Conservation (phyloP, 306 rosid genomes). For the Trifolium pratense region DNA sequence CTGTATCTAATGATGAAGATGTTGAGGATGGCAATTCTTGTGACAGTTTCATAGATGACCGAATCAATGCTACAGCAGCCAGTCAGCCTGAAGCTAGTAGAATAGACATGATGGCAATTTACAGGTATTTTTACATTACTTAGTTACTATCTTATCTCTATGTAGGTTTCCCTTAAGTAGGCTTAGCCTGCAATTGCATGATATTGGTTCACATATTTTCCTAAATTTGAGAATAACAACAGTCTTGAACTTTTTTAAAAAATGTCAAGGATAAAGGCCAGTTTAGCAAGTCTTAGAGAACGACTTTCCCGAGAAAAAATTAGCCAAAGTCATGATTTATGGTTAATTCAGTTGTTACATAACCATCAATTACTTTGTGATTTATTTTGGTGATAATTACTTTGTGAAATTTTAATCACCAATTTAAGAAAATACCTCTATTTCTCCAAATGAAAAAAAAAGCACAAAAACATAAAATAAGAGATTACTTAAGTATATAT, state of each 20-base stretch:
- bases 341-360: slow-evolving; percentile 11
- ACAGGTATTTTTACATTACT: slow-evolving; percentile 60
- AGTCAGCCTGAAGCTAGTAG: slow-evolving; percentile 66
- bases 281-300: background rate
- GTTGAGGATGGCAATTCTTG: slow-evolving; percentile 59
- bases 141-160: slow-evolving; percentile 1
- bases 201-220: slow-evolving; percentile 17
- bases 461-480: background rate
- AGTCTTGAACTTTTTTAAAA: slow-evolving; percentile 11
- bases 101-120: slow-evolving; percentile 87
- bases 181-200: background rate
- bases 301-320: slow-evolving; percentile 1
- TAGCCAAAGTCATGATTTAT: slow-evolving; percentile 14
- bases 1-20: slow-evolving; percentile 75
- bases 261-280: slow-evolving; percentile 12
- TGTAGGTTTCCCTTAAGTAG: background rate
- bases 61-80: slow-evolving; percentile 59
- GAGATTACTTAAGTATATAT: background rate
- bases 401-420: background rate
- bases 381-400: no score
- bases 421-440: slow-evolving; percentile 2
- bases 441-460: background rate
- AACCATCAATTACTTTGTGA: background rate
- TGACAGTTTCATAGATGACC: slow-evolving; percentile 95
- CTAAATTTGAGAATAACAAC: slow-evolving; percentile 27